Conservation (phyloP, 352 stramenopile genomes). For the Thraustotheca clavata region DNA sequence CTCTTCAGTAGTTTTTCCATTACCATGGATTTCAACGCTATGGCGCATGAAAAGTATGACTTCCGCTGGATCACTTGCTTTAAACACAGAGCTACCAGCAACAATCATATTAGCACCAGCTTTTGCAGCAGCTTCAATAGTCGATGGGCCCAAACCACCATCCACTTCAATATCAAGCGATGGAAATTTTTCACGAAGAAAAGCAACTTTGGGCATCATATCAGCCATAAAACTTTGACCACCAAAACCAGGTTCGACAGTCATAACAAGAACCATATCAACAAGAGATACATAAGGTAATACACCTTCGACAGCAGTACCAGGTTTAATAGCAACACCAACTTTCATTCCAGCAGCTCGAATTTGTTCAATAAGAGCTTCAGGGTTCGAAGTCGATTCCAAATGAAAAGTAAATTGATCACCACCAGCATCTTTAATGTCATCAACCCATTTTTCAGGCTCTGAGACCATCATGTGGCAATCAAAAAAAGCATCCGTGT, state of each 20-base stretch:
- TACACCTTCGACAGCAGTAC: constrained; percentile 84
- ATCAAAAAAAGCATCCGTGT: constrained; percentile 91
- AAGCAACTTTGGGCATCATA: constrained; percentile 93
- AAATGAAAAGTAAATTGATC: constrained; percentile 97
- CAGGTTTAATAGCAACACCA: constrained; percentile 92
- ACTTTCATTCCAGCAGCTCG: constrained; percentile 90
- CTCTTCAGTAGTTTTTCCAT: constrained; percentile 39
- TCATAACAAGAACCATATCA: constrained; percentile 98
- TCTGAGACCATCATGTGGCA: constrained; percentile 98
- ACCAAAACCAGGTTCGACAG: constrained; percentile 95
- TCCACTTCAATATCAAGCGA: constrained; percentile 96
- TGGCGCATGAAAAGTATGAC: constrained; percentile 77
- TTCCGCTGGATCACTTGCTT: constrained; percentile 45
- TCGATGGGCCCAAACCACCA: constrained; percentile 89
- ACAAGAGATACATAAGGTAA: constrained; percentile 79
- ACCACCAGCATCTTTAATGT: constrained; percentile 91
- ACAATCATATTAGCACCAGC: constrained; percentile 98
- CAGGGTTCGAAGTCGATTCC: constrained; percentile 65
- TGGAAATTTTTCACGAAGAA: constrained; percentile 87
- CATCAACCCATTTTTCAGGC: constrained; percentile 92
- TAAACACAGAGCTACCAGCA: constrained; percentile 92
- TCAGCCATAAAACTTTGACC: constrained; percentile 95
- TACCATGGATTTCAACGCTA: constrained; percentile 72
- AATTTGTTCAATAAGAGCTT: constrained; percentile 79
- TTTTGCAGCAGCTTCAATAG: constrained; percentile 89